Percentiles rank a stretch among this genome's conserved stretches.
Conservation (phyloP, 2,329 filamentous ascomycete genomes). For the Ophiostoma quercus region DNA sequence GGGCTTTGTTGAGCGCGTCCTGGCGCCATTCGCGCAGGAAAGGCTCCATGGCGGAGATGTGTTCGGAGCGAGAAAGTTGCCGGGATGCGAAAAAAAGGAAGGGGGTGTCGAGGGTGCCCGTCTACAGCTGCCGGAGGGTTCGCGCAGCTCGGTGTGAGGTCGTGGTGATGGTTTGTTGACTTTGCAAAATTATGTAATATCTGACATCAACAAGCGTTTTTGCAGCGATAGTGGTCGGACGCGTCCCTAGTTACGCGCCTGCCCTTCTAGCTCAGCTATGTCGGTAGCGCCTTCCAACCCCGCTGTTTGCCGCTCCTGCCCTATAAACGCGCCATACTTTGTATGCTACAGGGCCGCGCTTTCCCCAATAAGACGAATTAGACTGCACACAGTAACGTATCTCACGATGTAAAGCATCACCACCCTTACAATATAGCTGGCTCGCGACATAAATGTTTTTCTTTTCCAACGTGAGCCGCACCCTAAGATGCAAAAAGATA, state of each 20-base stretch:
- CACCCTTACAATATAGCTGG: background rate
- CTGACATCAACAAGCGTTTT: slow-evolving; percentile 3
- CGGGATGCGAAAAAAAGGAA: background rate
- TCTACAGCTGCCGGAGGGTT: background rate
- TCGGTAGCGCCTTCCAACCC: slow-evolving; percentile 8
- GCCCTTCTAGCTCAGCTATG: background rate
- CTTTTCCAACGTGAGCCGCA: no score
- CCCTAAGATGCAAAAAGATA: no score
- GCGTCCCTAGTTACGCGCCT: slow-evolving; percentile 8
- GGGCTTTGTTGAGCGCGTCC: slow-evolving; percentile 90
- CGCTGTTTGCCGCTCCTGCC: slow-evolving; percentile 20
- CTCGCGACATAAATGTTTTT: no score
- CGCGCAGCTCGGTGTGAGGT: background rate
- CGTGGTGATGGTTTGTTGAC: slow-evolving; percentile 6
- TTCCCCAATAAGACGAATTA: background rate
- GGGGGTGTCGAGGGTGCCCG: background rate
- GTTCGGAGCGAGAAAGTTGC: background rate
- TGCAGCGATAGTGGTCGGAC: background rate
- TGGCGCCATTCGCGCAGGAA: slow-evolving; percentile 93
- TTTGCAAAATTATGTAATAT: slow-evolving; percentile 5
- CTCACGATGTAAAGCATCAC: background rate
- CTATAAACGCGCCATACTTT: background rate
- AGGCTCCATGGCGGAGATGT: slow-evolving; percentile 63
- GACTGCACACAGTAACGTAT: background rate
- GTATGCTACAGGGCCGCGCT: background rate